These are phyloP conservation scores for Pseudopediastrum boryanum DNA, from an alignment of 139 green algal genomes.

Conservation along the genomic window DNA sequence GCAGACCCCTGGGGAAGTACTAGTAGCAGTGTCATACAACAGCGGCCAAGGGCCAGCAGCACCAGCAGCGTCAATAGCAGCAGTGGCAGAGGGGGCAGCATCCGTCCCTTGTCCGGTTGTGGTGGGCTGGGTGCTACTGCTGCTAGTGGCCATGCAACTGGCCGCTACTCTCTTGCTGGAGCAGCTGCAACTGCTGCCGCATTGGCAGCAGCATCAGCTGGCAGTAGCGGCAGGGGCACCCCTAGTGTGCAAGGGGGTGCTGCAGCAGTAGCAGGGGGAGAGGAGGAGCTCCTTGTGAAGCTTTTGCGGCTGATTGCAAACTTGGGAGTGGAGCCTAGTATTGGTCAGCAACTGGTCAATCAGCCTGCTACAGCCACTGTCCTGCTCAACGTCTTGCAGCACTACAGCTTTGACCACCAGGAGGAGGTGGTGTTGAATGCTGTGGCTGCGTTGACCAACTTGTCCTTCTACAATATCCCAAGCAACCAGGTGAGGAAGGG, in stretches of 20 bases:
- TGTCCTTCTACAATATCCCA: constrained; percentile 58
- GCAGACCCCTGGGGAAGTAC: too few relatives aligned
- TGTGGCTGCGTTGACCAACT: constrained; percentile 56
- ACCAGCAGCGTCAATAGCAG: too few relatives aligned
- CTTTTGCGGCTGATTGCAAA: constrained; percentile 60
- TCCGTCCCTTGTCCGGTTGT: too few relatives aligned
- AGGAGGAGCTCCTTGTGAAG: constrained; percentile 61
- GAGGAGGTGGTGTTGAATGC: constrained; percentile 69
- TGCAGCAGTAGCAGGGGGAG: background rate
- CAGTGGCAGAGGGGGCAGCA: too few relatives aligned
- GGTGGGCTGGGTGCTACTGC: too few relatives aligned
- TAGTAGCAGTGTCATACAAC: too few relatives aligned
- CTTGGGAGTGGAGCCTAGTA: constrained; percentile 43
- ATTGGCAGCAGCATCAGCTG: background rate
- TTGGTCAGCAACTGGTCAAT: background rate
- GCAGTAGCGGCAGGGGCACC: background rate
- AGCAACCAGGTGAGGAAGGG: constrained; percentile 40
- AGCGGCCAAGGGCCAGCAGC: too few relatives aligned
- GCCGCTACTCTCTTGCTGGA: too few relatives aligned
- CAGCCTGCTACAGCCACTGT: background rate
- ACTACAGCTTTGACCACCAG: constrained; percentile 1
- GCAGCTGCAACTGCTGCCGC: too few relatives aligned
- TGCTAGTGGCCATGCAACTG: too few relatives aligned
- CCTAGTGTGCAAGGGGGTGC: too few relatives aligned
- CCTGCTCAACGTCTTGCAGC: background rate